Base-by-base conservation (phyloP, 2,329 filamentous ascomycete species). In the Microsporum audouinii region DNA sequence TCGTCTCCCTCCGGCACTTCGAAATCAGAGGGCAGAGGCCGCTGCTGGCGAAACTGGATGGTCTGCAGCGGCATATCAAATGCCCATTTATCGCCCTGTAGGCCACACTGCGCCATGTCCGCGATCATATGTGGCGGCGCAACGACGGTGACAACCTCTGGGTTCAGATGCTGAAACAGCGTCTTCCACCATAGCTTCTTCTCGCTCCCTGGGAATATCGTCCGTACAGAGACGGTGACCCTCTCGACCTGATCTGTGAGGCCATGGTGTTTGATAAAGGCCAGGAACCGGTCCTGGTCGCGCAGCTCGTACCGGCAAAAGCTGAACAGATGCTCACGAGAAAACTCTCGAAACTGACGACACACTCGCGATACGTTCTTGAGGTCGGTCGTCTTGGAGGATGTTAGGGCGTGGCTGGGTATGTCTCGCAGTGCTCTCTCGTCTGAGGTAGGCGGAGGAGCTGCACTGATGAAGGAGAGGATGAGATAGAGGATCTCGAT, bases 1-100 rank as follows among this genome's bases (percentile, higher is more conserved):
- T 66, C 60, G 14, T 55, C 65, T 8, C 63, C 59, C 4, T 67
- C 63, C 43, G 69, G 2, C n/a, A 17, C 29, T 17, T 57, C 17
- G 27, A 27, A 41, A 57, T 31, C 12, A 8, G 31, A 5, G 12
- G 31, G 36, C 3, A 41, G 10, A 29, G 34, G 27, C 12, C 7
- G 38, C 51, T 31, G 45, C 59, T 60, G 36, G 53, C 57, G 58
- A 60, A 84, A 69, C 59, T 78, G 76, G 5, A 89, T 70, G 45
- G 86, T 78, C 66, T 89, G 86, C 59, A 82, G 80, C 5, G 79
- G 79, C 63, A 83, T 82, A 60, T 83, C 78, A 66, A 88, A 88
- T 29, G 80, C 80, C 84, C 84, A 87, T 3, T 76, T 76, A 67
- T 87, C 82, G 7, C 82, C 75, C 57, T 82, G 79, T 33, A 88